Evolutionary conservation across 352 stramenopile genomes (phyloP), one percentile per base, ranked within the genome.

Genomic region (Pythium sukuiense): DNA sequence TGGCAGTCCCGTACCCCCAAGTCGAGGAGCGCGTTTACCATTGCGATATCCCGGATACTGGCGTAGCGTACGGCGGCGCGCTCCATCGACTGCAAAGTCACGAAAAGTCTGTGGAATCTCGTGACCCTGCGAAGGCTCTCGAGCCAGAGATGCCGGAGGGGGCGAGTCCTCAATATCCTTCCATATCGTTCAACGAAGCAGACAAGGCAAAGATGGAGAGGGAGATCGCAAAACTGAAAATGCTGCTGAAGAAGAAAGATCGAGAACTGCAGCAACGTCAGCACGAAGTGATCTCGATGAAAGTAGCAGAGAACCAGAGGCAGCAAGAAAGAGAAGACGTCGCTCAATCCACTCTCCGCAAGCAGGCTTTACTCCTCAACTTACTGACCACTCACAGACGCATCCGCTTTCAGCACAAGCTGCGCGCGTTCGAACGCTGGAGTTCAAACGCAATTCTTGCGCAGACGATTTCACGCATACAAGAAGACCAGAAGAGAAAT

Each of bases 191-290:
- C 37, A 70, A 59, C 12, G 66, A 75, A 54, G 66, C 71, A 26
- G 77, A 83, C 26, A 83, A 83, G 39, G 43, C 69, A 7, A 67
- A 64, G 16, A 65, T 80, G 61, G 70, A 87, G 37, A 71, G 65
- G 29, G 60, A 84, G 27, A 68, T 82, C 27, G 68, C 75, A 0
- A 77, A 76, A 24, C 61, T 83, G 18, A 76, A 81, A 52, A 26
- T 70, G 29, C 46, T 65, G 14, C 29, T 84, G 30, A 73, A 72
- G 52, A 73, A 76, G 20, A 79, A 76, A 48, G 75, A 82, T 16
- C 65, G 55, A 49, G 67, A 78, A 30, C 65, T 79, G 13, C 55
- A 72, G 12, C 41, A 72, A n/a, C 63, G 74, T 2, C 52, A 71
- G 20, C 49, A 65, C 9, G 61, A 76, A 55, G 14, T 64, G 13